phyloP scores from a whole-genome alignment of 1,284 basidiomycete genomes.

The Cutaneotrichosporon sp. region DNA sequence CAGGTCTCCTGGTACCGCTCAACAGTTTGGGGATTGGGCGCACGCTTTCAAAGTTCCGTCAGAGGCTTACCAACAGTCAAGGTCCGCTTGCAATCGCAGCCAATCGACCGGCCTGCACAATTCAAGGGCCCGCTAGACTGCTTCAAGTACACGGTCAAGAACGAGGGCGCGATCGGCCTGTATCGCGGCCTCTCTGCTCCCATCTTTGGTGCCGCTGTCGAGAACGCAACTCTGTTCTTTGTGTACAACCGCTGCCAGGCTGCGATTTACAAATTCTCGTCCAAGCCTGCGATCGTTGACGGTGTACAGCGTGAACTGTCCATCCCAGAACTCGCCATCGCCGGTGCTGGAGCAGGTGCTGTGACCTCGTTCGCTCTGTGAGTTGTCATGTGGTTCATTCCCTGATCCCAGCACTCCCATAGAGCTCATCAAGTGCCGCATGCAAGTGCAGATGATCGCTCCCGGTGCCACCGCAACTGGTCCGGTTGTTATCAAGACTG shows the following conservation, averaged over 20 bases:
- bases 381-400: conserved; percentile 38
- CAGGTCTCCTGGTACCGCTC: too few relatives aligned
- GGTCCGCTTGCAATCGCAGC: conserved; percentile 78
- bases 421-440: conserved; percentile 89
- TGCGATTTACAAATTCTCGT: conserved; percentile 55
- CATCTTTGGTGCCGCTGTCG: conserved; percentile 82
- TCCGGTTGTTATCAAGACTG: conserved; percentile 22
- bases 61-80: conserved; percentile 53
- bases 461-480: conserved; percentile 8
- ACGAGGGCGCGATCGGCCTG: conserved; percentile 73
- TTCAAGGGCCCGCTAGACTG: conserved; percentile 80
- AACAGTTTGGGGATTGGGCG: too few relatives aligned
- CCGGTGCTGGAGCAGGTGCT: conserved; percentile 77
- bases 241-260: conserved; percentile 81
- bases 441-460: conserved; percentile 86
- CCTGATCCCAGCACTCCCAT: conserved; percentile 69
- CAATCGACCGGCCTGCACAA: conserved; percentile 66
- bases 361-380: conserved; percentile 77
- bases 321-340: conserved; percentile 67
- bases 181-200: conserved; percentile 85
- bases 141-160: conserved; percentile 69
- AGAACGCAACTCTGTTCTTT: conserved; percentile 85
- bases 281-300: conserved; percentile 37
- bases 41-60: too few relatives aligned
- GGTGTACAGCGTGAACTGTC: conserved; percentile 55